Evolutionary conservation across 1,284 basidiomycete species (phyloP).

Genomic region (Cryptococcus neoformans): DNA sequence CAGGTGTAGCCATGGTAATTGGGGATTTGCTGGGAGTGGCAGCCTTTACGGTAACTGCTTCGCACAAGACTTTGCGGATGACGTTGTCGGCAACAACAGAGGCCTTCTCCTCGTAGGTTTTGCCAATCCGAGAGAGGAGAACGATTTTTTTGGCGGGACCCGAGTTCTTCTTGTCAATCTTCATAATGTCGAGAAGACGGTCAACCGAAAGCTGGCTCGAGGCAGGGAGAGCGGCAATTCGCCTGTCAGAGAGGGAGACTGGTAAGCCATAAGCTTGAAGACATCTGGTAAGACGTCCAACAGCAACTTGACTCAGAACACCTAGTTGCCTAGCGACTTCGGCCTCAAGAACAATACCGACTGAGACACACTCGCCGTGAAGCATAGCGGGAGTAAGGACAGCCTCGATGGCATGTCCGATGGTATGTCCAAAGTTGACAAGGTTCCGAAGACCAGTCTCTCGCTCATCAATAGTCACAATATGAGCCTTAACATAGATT

Average conservation of each 20-base stretch:
- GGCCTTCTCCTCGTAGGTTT: constrained; percentile 88
- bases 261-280: constrained; percentile 86
- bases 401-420: constrained; percentile 94
- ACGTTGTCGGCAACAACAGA: constrained; percentile 76
- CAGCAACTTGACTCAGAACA: constrained; percentile 78
- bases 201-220: constrained; percentile 72
- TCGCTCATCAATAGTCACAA: constrained; percentile 91
- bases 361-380: constrained; percentile 88
- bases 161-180: constrained; percentile 97
- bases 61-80: constrained; percentile 75
- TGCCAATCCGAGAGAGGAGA: constrained; percentile 83
- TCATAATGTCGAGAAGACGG: constrained; percentile 82
- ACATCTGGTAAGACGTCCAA: constrained; percentile 78
- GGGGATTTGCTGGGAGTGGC: constrained; percentile 64
- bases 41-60: constrained; percentile 69
- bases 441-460: constrained; percentile 94
- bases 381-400: constrained; percentile 85
- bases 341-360: constrained; percentile 92
- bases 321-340: constrained; percentile 87
- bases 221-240: constrained; percentile 67
- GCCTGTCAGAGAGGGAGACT: constrained; percentile 70
- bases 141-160: constrained; percentile 88
- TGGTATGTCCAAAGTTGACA: constrained; percentile 95
- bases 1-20: constrained; percentile 86
- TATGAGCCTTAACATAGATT: constrained; percentile 88